Conservation (phyloP, 1,284 basidiomycete genomes). For the Schizophyllum amplum region DNA sequence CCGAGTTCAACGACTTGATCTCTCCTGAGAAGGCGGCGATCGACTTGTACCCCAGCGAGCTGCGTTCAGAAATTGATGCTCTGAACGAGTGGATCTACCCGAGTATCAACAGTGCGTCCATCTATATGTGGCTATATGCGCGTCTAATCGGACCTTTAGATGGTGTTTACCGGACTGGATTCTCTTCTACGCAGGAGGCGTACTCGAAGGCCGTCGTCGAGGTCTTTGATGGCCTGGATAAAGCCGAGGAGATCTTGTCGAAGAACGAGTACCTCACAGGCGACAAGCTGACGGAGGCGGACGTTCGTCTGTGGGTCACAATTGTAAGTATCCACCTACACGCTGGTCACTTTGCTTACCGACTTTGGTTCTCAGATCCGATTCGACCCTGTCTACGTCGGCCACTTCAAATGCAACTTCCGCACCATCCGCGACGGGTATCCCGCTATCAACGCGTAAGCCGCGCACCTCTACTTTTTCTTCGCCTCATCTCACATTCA, state of each 20-base stretch:
- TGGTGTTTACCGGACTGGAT: constrained; percentile 86
- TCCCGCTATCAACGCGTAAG: constrained; percentile 68
- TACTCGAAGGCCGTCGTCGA: constrained; percentile 72
- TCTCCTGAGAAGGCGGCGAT: constrained; percentile 57
- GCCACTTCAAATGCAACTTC: constrained; percentile 93
- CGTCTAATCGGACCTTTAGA: constrained; percentile 17
- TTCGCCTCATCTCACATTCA: background rate
- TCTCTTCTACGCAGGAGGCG: constrained; percentile 76
- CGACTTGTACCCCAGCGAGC: constrained; percentile 72
- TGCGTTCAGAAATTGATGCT: constrained; percentile 75
- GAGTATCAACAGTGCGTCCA: constrained; percentile 65
- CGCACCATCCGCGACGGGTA: constrained; percentile 73
- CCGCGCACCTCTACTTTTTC: constrained; percentile 7
- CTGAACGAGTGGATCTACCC: constrained; percentile 87
- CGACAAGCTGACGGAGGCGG: constrained; percentile 81
- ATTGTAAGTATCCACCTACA: constrained; percentile 54
- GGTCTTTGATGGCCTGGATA: constrained; percentile 75
- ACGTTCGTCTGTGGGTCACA: constrained; percentile 87
- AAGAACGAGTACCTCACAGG: constrained; percentile 84
- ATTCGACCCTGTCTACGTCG: constrained; percentile 82
- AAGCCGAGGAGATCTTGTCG: constrained; percentile 68
- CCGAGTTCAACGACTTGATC: constrained; percentile 70
- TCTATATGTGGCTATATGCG: background rate
- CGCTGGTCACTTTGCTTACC: too few relatives aligned
- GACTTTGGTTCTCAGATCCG: constrained; percentile 29